A percentile compares a stretch with the other conserved stretches of the same genome.
These are phyloP conservation scores for Orychophragmus violaceus DNA, from an alignment of 345 rosid genomes.

Conservation along the genomic window DNA sequence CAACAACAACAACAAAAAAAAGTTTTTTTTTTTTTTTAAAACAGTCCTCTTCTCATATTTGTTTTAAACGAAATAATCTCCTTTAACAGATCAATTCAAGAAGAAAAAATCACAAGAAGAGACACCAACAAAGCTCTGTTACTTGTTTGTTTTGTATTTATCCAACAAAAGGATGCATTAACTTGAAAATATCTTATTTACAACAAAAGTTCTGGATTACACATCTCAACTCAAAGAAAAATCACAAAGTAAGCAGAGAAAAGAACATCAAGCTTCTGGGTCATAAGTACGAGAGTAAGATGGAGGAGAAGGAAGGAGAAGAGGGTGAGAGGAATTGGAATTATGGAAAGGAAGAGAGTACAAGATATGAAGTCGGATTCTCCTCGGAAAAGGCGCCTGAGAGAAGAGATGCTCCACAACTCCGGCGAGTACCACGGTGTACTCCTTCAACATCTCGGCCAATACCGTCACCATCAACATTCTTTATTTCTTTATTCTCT, in stretches of 20 bases:
- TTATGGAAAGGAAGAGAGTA: slow-evolving; percentile 60
- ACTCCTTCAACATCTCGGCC: slow-evolving; percentile 78
- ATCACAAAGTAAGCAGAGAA: background rate
- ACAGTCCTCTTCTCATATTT: background rate
- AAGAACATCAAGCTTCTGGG: background rate
- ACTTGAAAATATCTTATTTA: background rate
- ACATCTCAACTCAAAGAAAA: background rate
- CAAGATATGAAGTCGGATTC: slow-evolving; percentile 70
- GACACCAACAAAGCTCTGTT: background rate
- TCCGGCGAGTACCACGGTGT: slow-evolving; percentile 70
- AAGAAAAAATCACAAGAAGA: background rate
- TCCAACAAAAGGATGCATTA: background rate
- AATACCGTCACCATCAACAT: slow-evolving; percentile 64
- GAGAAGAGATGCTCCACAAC: slow-evolving; percentile 59
- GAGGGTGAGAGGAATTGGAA: slow-evolving; percentile 24
- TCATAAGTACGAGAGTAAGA: background rate
- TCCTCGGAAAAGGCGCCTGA: slow-evolving; percentile 71
- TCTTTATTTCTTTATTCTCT: background rate
- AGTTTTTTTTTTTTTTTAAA: too few relatives aligned
- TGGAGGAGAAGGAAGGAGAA: slow-evolving; percentile 20
- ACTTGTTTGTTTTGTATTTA: background rate
- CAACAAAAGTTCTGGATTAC: background rate
- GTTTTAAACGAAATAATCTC: background rate
- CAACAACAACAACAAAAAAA: too few relatives aligned
- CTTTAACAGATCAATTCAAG: background rate